These are phyloP conservation scores for Leptodermis oblonga DNA, from an alignment of 257 asterid species.

Conservation along the genomic window DNA sequence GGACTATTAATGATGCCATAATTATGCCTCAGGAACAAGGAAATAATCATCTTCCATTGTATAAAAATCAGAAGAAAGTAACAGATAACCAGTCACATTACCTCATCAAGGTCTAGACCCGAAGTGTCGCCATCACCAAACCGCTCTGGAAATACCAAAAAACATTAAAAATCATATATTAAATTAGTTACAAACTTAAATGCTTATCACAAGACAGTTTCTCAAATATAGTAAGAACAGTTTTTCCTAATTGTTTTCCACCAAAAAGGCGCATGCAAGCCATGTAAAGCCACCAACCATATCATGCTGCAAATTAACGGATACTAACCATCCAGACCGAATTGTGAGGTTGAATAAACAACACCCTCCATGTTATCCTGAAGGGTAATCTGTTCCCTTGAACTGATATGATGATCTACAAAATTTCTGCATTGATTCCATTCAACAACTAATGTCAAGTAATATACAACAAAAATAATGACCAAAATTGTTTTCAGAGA, in stretches of 20 bases:
- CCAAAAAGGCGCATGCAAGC: neutral
- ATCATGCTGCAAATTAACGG: constrained; percentile 2
- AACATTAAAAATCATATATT: constrained; percentile 10
- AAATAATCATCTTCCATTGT: neutral
- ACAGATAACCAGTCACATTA: constrained; percentile 24
- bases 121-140: constrained; percentile 95
- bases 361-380: constrained; percentile 90
- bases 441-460: constrained; percentile 18
- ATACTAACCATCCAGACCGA: constrained; percentile 93
- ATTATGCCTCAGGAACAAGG: too few species aligned
- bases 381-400: constrained; percentile 97
- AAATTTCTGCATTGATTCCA: constrained; percentile 64
- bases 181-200: neutral
- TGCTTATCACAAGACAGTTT: neutral
- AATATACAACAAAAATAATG: neutral
- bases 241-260: neutral
- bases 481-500: neutral
- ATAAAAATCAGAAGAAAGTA: constrained; percentile 6
- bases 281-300: neutral
- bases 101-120: constrained; percentile 97
- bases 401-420: constrained; percentile 94
- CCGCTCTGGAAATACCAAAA: constrained; percentile 61
- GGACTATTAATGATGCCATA: neutral
- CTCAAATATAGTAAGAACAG: neutral
- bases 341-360: constrained; percentile 76